These are phyloP conservation scores for Ophiocordyceps camponoti-leonardi DNA, from an alignment of 2,329 filamentous ascomycete genomes.

Conservation along the genomic window DNA sequence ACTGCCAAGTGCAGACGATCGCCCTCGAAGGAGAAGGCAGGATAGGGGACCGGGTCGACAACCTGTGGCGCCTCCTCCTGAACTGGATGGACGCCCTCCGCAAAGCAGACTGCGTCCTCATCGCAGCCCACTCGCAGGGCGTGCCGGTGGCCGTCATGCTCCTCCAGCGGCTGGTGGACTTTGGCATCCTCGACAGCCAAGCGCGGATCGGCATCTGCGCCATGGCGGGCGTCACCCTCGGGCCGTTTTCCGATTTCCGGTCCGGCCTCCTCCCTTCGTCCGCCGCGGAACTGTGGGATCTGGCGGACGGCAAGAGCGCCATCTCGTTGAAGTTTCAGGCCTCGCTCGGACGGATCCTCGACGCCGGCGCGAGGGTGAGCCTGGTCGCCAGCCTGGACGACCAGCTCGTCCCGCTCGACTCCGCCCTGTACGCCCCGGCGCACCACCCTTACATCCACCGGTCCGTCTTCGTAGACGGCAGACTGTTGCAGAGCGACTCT, in stretches of 20 bases:
- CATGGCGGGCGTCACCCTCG: conserved; percentile 81
- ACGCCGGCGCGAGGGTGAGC: conserved; percentile 66
- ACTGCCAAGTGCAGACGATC: conserved; percentile 80
- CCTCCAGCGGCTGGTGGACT: conserved; percentile 77
- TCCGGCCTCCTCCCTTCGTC: conserved; percentile 77
- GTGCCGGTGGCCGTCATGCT: conserved; percentile 90
- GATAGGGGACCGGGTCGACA: conserved; percentile 75
- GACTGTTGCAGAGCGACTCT: conserved; percentile 39
- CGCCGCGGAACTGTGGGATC: conserved; percentile 90
- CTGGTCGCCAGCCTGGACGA: conserved; percentile 94
- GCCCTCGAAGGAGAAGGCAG: conserved; percentile 89
- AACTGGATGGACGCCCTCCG: conserved; percentile 91
- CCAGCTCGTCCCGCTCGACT: conserved; percentile 74
- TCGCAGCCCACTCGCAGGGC: conserved; percentile 93
- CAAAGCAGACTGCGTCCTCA: conserved; percentile 70
- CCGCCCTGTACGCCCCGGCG: conserved; percentile 70
- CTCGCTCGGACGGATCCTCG: conserved; percentile 55
- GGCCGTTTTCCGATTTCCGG: conserved; percentile 84
- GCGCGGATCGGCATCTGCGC: conserved; percentile 74
- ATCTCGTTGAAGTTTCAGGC: conserved; percentile 70
- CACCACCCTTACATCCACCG: conserved; percentile 87
- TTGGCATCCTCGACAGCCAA: conserved; percentile 59
- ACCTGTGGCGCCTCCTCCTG: conserved; percentile 82
- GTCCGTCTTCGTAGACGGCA: conserved; percentile 88
- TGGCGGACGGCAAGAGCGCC: conserved; percentile 63